Conservation (phyloP, 2,329 filamentous ascomycete species). For the Rugonectria rugulosa region DNA sequence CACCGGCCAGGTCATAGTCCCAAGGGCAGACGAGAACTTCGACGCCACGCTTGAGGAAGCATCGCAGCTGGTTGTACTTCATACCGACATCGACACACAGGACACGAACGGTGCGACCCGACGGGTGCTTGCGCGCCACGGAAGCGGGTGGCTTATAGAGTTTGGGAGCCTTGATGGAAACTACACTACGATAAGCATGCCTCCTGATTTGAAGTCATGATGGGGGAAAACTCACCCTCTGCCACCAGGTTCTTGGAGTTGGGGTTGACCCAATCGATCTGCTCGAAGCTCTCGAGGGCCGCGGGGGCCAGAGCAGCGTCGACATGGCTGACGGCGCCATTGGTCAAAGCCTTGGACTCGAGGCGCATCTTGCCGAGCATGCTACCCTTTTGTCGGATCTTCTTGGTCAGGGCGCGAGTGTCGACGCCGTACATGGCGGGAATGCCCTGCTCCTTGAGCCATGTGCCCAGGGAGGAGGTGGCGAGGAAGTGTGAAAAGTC, state of each 20-base stretch:
- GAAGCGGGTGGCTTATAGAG: conserved; percentile 80
- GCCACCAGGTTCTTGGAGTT: conserved; percentile 93
- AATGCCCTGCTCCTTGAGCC: conserved; percentile 95
- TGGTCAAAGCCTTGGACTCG: conserved; percentile 59
- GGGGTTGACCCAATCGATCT: conserved; percentile 88
- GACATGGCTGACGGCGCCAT: conserved; percentile 49
- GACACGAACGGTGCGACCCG: conserved; percentile 85
- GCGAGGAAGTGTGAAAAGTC: conserved; percentile 96
- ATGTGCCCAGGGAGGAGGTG: conserved; percentile 86
- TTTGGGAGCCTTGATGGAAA: conserved; percentile 87
- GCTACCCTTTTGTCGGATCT: conserved; percentile 91
- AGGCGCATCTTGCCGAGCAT: conserved; percentile 93
- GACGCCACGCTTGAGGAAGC: conserved; percentile 87
- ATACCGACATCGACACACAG: conserved; percentile 95
- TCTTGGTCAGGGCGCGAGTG: conserved; percentile 92
- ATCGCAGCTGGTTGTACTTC: conserved; percentile 98
- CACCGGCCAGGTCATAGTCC: conserved; percentile 89
- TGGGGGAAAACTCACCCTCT: conserved; percentile 74
- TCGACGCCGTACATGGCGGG: conserved; percentile 96
- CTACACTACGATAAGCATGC: conserved; percentile 62
- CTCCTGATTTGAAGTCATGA: conserved; percentile 25
- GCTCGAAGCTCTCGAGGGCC: conserved; percentile 68
- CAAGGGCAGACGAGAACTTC: conserved; percentile 95
- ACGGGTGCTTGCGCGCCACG: conserved; percentile 82
- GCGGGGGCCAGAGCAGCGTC: conserved; percentile 32